These are phyloP conservation scores for Barnettozyma populi DNA, from an alignment of 805 yeast species.

Conservation along the genomic window DNA sequence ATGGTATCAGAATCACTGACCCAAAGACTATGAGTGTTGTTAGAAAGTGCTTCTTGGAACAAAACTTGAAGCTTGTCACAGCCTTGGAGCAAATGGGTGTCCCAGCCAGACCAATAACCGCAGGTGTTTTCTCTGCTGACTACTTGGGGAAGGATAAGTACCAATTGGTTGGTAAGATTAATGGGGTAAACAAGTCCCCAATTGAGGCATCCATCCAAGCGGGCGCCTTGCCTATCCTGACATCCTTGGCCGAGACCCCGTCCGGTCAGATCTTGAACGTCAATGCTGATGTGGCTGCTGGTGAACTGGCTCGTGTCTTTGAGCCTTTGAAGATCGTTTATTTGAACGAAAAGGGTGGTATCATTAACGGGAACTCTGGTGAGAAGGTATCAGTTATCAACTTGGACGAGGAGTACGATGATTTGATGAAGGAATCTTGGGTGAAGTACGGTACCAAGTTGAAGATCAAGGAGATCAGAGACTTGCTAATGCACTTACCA, in stretches of 20 bases:
- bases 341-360: constrained; percentile 96
- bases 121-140: constrained; percentile 93
- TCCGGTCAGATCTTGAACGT: constrained; percentile 96
- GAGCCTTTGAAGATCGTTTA: constrained; percentile 97
- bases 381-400: constrained; percentile 87
- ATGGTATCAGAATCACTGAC: constrained; percentile 95
- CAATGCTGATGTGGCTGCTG: constrained; percentile 98
- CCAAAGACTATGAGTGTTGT: constrained; percentile 94
- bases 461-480: constrained; percentile 94
- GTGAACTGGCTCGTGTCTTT: constrained; percentile 92
- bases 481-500: constrained; percentile 87
- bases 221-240: constrained; percentile 93
- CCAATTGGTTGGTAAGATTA: constrained; percentile 87
- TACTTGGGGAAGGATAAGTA: constrained; percentile 88
- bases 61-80: constrained; percentile 88
- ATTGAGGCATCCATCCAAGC: constrained; percentile 93
- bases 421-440: constrained; percentile 89
- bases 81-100: constrained; percentile 96
- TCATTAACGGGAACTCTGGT: constrained; percentile 85
- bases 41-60: constrained; percentile 91
- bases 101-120: constrained; percentile 96
- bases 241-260: constrained; percentile 94
- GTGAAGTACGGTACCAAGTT: constrained; percentile 97
- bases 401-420: constrained; percentile 93
- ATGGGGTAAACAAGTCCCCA: constrained; percentile 79